Percentiles rank a stretch among this genome's conserved stretches.
phyloP scores from a whole-genome alignment of 805 yeast species.

The Zygosaccharomyces lentus region DNA sequence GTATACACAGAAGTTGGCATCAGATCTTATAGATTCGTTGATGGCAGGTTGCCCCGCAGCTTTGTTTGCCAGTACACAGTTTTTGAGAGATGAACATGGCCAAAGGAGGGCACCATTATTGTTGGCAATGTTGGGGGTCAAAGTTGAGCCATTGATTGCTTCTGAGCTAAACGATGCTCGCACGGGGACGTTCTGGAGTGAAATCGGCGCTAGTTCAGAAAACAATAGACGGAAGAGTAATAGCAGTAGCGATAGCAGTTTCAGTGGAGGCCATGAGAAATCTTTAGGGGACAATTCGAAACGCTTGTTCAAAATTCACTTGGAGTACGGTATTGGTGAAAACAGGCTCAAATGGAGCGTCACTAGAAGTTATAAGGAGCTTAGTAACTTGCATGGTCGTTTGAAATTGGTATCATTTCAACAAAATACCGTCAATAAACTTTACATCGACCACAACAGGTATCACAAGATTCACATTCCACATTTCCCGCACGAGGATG shows the following conservation, averaged over 20 bases:
- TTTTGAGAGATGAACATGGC: slow-evolving; percentile 72
- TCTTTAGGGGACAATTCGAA: slow-evolving; percentile 28
- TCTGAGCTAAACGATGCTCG: not conserved
- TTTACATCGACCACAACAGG: slow-evolving; percentile 27
- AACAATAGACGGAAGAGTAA: slow-evolving; percentile 12
- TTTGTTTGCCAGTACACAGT: slow-evolving; percentile 65
- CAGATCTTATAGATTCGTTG: slow-evolving; percentile 49
- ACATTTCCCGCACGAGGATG: slow-evolving; percentile 29
- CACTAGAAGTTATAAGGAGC: slow-evolving; percentile 64
- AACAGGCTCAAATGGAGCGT: slow-evolving; percentile 77
- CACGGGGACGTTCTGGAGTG: not conserved
- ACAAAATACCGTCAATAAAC: slow-evolving; percentile 33
- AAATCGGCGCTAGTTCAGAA: not conserved
- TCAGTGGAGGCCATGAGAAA: slow-evolving; percentile 27
- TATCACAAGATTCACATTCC: slow-evolving; percentile 28
- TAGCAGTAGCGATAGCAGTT: slow-evolving; percentile 7
- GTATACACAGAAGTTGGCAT: slow-evolving; percentile 32
- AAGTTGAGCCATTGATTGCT: slow-evolving; percentile 39
- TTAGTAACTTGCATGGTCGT: slow-evolving; percentile 64
- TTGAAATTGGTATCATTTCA: slow-evolving; percentile 53
- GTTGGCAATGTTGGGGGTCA: slow-evolving; percentile 65
- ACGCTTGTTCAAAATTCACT: slow-evolving; percentile 53
- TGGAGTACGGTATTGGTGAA: slow-evolving; percentile 88
- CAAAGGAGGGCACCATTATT: slow-evolving; percentile 78
- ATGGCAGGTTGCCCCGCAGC: slow-evolving; percentile 70